These are phyloP conservation scores for Xylaria multiplex DNA, from an alignment of 2,329 filamentous ascomycete genomes.

Conservation along the genomic window DNA sequence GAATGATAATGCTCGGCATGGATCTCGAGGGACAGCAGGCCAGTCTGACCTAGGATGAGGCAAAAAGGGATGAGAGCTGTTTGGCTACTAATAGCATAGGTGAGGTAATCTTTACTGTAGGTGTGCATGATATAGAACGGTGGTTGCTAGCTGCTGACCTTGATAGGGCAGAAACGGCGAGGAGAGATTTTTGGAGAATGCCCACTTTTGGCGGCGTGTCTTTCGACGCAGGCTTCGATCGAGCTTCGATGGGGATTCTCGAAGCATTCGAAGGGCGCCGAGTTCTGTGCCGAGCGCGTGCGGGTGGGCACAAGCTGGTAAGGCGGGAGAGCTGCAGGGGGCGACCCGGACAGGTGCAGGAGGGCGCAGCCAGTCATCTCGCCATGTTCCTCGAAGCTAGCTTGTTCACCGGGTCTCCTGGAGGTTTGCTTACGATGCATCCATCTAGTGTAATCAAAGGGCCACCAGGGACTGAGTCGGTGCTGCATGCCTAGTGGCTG, in stretches of 20 bases:
- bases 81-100: neutral
- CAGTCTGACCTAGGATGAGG: neutral
- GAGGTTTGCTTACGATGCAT: slow-evolving; percentile 47
- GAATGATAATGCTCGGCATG: neutral
- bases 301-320: slow-evolving; percentile 41
- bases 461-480: slow-evolving; percentile 44
- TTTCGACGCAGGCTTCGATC: slow-evolving; percentile 39
- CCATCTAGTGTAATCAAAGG: slow-evolving; percentile 39
- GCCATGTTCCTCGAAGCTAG: slow-evolving; percentile 33
- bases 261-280: slow-evolving; percentile 44
- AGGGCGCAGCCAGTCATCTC: slow-evolving; percentile 42
- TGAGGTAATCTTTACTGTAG: neutral
- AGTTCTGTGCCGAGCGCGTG: slow-evolving; percentile 34
- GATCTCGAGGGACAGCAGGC: neutral
- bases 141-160: neutral
- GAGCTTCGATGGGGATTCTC: slow-evolving; percentile 49
- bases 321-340: slow-evolving; percentile 42
- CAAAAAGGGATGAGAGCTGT: neutral
- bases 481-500: slow-evolving; percentile 40
- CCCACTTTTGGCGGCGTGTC: slow-evolving; percentile 38
- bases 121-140: neutral
- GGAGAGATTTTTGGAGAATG: slow-evolving; percentile 26
- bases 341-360: slow-evolving; percentile 38
- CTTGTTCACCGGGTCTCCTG: slow-evolving; percentile 27
- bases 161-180: slow-evolving; percentile 19